Evolutionary conservation across 1,284 basidiomycete genomes (phyloP).

Genomic region (Coniophora puteana): DNA sequence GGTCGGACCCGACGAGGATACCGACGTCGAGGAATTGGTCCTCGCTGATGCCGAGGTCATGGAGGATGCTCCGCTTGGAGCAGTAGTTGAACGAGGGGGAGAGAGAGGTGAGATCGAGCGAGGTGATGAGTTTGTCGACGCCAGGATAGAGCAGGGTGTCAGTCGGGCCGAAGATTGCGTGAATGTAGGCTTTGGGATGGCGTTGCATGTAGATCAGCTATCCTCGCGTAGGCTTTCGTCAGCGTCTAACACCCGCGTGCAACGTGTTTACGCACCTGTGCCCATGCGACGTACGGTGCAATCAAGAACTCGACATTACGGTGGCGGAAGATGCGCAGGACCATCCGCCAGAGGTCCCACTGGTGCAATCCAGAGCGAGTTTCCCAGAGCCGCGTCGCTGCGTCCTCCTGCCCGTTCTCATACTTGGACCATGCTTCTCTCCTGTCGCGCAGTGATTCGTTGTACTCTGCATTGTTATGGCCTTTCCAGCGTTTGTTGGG

Average conservation of each 20-base stretch:
- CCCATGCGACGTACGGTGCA: slow-evolving; percentile 92
- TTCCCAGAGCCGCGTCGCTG: slow-evolving; percentile 82
- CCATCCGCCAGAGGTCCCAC: slow-evolving; percentile 90
- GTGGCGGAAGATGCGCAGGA: slow-evolving; percentile 91
- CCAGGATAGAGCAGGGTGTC: slow-evolving; percentile 90
- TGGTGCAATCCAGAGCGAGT: slow-evolving; percentile 57
- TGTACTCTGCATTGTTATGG: slow-evolving; percentile 49
- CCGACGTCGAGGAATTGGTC: slow-evolving; percentile 96
- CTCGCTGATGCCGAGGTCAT: slow-evolving; percentile 74
- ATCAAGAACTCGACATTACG: slow-evolving; percentile 95
- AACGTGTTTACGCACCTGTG: slow-evolving; percentile 63
- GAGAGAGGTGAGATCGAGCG: slow-evolving; percentile 68
- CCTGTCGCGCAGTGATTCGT: slow-evolving; percentile 72
- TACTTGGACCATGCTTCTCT: slow-evolving; percentile 88
- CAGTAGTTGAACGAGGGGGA: slow-evolving; percentile 80
- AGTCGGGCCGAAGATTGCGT: slow-evolving; percentile 89
- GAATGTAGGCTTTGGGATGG: slow-evolving; percentile 92
- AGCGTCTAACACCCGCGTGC: slow-evolving; percentile 25
- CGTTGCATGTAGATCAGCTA: slow-evolving; percentile 93
- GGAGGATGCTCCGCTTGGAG: slow-evolving; percentile 76
- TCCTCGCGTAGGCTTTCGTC: slow-evolving; percentile 5
- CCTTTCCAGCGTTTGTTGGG: slow-evolving; percentile 67
- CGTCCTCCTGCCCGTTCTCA: slow-evolving; percentile 84
- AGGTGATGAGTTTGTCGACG: slow-evolving; percentile 89
- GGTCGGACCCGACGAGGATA: slow-evolving; percentile 89